Evolutionary conservation across 1,284 basidiomycete genomes (phyloP).

Genomic region (Tilletia caries): DNA sequence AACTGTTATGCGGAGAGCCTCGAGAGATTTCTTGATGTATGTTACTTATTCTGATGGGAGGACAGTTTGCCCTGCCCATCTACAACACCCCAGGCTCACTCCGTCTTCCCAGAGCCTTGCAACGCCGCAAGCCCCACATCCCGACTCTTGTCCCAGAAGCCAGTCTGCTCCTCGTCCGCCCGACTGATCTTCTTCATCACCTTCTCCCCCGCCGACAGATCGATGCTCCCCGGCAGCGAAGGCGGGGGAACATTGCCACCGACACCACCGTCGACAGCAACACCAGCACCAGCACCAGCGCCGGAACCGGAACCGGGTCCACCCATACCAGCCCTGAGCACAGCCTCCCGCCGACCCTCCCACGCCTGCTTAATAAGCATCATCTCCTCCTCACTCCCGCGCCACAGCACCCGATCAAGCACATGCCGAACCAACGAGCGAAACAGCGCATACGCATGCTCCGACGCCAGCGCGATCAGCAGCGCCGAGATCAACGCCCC

Average conservation of each 20-base stretch:
- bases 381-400: slow-evolving; percentile 40
- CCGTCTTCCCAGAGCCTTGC: slow-evolving; percentile 13
- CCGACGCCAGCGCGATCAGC: slow-evolving; percentile 43
- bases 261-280: not conserved
- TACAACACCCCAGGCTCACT: too few relatives aligned
- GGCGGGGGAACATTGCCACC: slow-evolving; percentile 17
- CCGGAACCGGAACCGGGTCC: slow-evolving; percentile 5
- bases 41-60: too few relatives aligned
- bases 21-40: too few relatives aligned
- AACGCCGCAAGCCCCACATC: slow-evolving; percentile 27
- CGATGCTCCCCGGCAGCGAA: not conserved
- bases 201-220: slow-evolving; percentile 18
- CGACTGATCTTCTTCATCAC: not conserved
- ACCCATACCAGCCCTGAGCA: slow-evolving; percentile 1
- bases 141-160: slow-evolving; percentile 27
- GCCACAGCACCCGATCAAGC: slow-evolving; percentile 43
- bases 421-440: slow-evolving; percentile 34
- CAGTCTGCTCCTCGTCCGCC: slow-evolving; percentile 13
- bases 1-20: too few relatives aligned
- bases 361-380: slow-evolving; percentile 41
- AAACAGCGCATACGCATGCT: slow-evolving; percentile 45
- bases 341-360: slow-evolving; percentile 25
- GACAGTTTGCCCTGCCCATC: too few relatives aligned
- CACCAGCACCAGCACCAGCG: not conserved
- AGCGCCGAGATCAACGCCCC: slow-evolving; percentile 40